Evolutionary conservation across 441 rosid species (phyloP), one percentile per base, ranked within the genome.

Genomic region (Manihot esculenta): DNA sequence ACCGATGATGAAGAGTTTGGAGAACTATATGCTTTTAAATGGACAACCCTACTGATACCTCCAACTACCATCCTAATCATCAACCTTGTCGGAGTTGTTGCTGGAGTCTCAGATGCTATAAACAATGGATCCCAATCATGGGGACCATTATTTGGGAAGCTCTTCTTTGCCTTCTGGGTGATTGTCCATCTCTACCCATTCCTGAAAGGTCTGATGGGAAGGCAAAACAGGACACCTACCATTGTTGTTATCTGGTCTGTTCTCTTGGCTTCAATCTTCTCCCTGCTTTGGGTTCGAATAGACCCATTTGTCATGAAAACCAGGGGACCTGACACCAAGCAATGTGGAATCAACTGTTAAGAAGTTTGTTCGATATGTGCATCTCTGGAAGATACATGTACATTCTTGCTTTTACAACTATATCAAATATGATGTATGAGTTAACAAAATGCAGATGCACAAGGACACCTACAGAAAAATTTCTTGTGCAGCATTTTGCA

Each of bases 131-230:
- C 85, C 79, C 87, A 90, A 64, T 84, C 97, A 30, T 92, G 96
- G 95, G 99, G 99, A 18, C 94, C 97, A 61, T 81, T 92, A 2
- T 90, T 94, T 49, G 97, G 99, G 65, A 92, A 94, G 87, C 91
- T 94, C 33, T 94, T 94, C 85, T 92, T 94, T 64, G 78, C 97
- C 69, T 94, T 92, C 80, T 89, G 99, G 97, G 99, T 92, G 77
- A 94, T 94, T 72, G 82, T 92, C 74, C 99, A 90, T 87, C 95
- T 94, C 78, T 94, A 94, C 74, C 97, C 97, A 14, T 94, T 94
- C 99, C 97, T 92, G 50, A 92, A 94, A 85, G 97, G 97, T 80
- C 85, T 94, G 51, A 94, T 92, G 99, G 99, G 97, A 47, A 80
- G 86, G 69, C 99, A 94, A 79, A 92, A 92, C 84, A 79, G 97